Base-by-base conservation (phyloP, 1,284 basidiomycete species). In the Melampsora americana region DNA sequence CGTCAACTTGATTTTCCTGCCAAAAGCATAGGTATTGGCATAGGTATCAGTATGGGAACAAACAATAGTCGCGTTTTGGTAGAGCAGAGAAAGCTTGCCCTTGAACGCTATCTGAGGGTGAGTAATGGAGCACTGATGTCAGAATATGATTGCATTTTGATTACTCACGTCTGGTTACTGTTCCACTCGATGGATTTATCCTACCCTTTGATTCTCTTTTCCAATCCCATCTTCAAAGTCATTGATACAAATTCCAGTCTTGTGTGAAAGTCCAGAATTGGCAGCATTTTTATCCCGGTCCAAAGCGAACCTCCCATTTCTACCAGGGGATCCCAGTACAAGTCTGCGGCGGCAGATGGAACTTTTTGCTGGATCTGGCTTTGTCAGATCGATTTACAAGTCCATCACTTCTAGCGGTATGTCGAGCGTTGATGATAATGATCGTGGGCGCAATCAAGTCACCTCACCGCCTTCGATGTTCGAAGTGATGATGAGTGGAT, bases 371-470 rank as follows among this genome's bases (percentile, higher is more conserved):
- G 89, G 91, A 12, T 88, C 89, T 64, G 83, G 83, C 68, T 80
- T 95, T 64, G 90, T 96, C 75, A 89, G 90, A 78, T 89, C 89
- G 23, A 86, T 97, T 78, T 94, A 95, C 82, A 88, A 90, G 69
- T 91, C 93, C 39, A 89, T 96, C 68, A 89, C 93, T 6, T 90
- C 91, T 78, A 93, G 92, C 81, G 53, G 53, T n/a, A 56, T 56
- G n/a, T 73, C 16, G 48, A n/a, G 11, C n/a, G 62, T 30, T 20
- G 53, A 56, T n/a, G 61, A 64, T 2, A 35, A 28, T 39, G 53
- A 90, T 96, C 79, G 94, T 96, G 83, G 93, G 95, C 82, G 92
- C 93, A 86, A 89, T 93, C 82, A 92, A 92, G 18, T n/a, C 77
- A 66, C 77, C 3, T 78, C 77, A 26, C 92, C 91, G 0, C 92